Evolutionary conservation across 768 basidiomycete genomes (phyloP).

Genomic region (Lyophyllum decastes): DNA sequence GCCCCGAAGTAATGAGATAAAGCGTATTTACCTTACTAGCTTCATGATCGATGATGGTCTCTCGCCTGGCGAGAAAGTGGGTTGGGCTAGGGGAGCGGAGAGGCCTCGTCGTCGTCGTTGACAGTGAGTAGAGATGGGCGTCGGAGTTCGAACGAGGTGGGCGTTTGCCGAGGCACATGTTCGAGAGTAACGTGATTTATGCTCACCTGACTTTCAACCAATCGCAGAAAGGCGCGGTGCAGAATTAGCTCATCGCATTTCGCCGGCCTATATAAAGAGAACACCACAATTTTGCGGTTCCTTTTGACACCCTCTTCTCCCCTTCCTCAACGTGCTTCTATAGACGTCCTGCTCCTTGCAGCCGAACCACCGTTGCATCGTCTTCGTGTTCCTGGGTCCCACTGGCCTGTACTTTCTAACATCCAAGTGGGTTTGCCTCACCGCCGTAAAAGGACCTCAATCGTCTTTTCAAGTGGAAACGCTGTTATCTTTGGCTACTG

Average conservation of each 20-base stretch:
- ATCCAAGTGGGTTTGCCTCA: too few species aligned
- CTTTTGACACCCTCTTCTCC: background rate
- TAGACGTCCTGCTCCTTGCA: too few species aligned
- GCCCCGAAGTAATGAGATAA: background rate
- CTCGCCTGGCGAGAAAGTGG: background rate
- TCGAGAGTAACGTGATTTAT: background rate
- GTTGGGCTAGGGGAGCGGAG: background rate
- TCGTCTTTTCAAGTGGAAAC: too few species aligned
- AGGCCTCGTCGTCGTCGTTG: constrained; percentile 13
- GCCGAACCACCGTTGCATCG: too few species aligned
- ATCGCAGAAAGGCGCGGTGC: constrained; percentile 4
- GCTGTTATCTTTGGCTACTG: too few species aligned
- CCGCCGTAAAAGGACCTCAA: too few species aligned
- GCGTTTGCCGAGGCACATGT: background rate
- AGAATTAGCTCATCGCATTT: background rate
- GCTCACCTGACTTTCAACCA: background rate
- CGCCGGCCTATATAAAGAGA: background rate
- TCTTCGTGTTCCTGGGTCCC: too few species aligned
- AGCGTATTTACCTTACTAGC: constrained; percentile 69
- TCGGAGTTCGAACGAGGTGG: constrained; percentile 11
- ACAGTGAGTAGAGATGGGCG: constrained; percentile 11
- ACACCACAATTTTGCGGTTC: background rate
- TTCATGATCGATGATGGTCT: constrained; percentile 52
- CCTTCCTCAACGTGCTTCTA: background rate
- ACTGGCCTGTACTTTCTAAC: too few species aligned